Evolutionary conservation across 306 rosid genomes (phyloP).

Genomic region (Ammopiptanthus mongolicus): DNA sequence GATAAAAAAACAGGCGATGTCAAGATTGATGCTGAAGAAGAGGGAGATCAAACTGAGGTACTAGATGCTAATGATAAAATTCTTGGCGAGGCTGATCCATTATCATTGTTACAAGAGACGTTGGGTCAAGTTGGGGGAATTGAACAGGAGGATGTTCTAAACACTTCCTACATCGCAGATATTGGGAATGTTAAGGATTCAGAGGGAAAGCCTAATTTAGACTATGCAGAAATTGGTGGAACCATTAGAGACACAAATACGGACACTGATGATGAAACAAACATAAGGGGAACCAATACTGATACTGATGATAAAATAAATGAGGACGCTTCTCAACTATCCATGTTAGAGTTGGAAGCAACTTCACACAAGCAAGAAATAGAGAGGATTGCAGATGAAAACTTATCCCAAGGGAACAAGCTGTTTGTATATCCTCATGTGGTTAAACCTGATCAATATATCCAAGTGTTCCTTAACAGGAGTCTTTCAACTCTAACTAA

Average conservation of each 20-base stretch:
- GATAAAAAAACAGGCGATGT: constrained; percentile 27
- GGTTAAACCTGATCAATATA: constrained; percentile 55
- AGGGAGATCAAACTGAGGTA: constrained; percentile 15
- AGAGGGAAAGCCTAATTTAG: not conserved
- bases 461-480: constrained; percentile 58
- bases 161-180: constrained; percentile 5
- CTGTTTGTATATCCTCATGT: constrained; percentile 63
- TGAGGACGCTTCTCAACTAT: constrained; percentile 29
- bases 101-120: constrained; percentile 23
- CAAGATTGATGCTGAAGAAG: constrained; percentile 26
- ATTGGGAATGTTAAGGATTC: constrained; percentile 13
- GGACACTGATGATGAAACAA: constrained; percentile 14
- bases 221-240: not conserved
- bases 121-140: constrained; percentile 24
- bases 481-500: constrained; percentile 51
- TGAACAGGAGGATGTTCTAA: constrained; percentile 25
- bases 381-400: constrained; percentile 54
- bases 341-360: constrained; percentile 53
- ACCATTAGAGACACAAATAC: constrained; percentile 6
- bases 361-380: constrained; percentile 42
- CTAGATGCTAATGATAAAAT: constrained; percentile 25
- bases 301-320: not conserved
- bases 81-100: constrained; percentile 21
- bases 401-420: constrained; percentile 41
- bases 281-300: not conserved